Base-by-base conservation (phyloP, 805 yeast genomes). In the Cyberlindnera mrakii region DNA sequence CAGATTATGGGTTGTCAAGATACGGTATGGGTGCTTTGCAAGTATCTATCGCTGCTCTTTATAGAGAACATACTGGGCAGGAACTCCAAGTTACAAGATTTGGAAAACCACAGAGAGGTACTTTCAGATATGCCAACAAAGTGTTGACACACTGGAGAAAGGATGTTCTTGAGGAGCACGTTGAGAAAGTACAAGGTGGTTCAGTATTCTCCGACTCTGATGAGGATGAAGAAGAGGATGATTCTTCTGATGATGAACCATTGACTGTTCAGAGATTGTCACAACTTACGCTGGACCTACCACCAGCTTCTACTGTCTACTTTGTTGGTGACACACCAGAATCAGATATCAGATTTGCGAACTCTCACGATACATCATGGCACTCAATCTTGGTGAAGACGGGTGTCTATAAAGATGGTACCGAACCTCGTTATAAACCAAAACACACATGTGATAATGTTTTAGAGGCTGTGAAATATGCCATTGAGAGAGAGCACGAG, bases 1-100 rank as follows among this genome's bases (percentile, higher is more conserved):
- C 96, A 4, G 85, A 87, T 64, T 87, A 85, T 60, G 78, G 77
- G 53, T 70, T 85, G 48, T 78, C 88, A 15, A 73, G 96, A 60
- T 86, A 88, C 59, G 96, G 96, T 48, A 89, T 88, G 95, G 96
- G 96, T 46, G 96, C 96, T 4, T 71, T 88, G 50, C 96, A 87
- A 63, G 89, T 85, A 33, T 83, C 95, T 17, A 80, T 87, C 57
- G 89, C 90, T 43, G 93, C 95, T 0, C 70, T 88, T 45, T 88
- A 80, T 65, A 76, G 81, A 60, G 95, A 86, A 55, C 88, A 83
- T 57, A 86, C 96, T 2, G 95, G 95, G 45, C 74, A 72, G 50
- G 90, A 85, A 53, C 71, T 88, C 53, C 78, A 80, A 57, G 90
- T 85, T 37, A 85, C 84, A 40, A 71, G 95, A 58, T 88, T 85